These are phyloP conservation scores for Porphyrellus cyaneotinctus DNA, from an alignment of 768 basidiomycete species.

Conservation along the genomic window DNA sequence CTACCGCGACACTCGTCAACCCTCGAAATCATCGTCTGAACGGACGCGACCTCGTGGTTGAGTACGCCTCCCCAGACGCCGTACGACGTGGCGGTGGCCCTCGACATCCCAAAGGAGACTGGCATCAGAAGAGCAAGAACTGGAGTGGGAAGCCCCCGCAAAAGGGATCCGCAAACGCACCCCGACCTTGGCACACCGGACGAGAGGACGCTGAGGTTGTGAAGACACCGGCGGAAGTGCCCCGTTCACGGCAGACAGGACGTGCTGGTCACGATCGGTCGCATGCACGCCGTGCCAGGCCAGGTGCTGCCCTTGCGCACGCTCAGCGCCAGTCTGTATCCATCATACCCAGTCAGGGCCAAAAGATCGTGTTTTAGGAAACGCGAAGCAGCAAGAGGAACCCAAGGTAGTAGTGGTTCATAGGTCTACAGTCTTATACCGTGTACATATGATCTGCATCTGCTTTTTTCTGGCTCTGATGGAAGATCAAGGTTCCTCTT, in stretches of 20 bases:
- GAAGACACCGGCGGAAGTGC: not conserved
- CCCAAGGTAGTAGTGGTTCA: not conserved
- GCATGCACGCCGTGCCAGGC: constrained; percentile 49
- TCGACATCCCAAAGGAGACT: constrained; percentile 22
- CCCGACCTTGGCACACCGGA: constrained; percentile 2
- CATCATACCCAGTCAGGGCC: constrained; percentile 61
- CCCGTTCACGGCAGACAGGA: constrained; percentile 7
- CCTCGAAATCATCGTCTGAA: constrained; percentile 79
- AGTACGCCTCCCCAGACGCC: constrained; percentile 86
- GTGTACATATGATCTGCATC: too few relatives aligned
- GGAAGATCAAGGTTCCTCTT: constrained; percentile 26
- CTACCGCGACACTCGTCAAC: constrained; percentile 79
- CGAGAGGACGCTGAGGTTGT: constrained; percentile 4
- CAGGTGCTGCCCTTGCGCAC: constrained; percentile 75
- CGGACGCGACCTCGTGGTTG: constrained; percentile 80
- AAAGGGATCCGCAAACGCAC: not conserved
- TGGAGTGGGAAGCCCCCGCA: constrained; percentile 9
- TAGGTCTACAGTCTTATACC: not conserved
- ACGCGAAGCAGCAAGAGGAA: not conserved
- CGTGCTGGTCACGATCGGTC: constrained; percentile 10
- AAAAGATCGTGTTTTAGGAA: constrained; percentile 66
- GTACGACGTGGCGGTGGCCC: constrained; percentile 70
- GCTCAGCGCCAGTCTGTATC: constrained; percentile 74
- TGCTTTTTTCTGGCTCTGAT: not conserved
- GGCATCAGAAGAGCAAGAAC: constrained; percentile 11